phyloP scores from a whole-genome alignment of 2,329 filamentous ascomycete genomes.

The Aspergillus candidus region DNA sequence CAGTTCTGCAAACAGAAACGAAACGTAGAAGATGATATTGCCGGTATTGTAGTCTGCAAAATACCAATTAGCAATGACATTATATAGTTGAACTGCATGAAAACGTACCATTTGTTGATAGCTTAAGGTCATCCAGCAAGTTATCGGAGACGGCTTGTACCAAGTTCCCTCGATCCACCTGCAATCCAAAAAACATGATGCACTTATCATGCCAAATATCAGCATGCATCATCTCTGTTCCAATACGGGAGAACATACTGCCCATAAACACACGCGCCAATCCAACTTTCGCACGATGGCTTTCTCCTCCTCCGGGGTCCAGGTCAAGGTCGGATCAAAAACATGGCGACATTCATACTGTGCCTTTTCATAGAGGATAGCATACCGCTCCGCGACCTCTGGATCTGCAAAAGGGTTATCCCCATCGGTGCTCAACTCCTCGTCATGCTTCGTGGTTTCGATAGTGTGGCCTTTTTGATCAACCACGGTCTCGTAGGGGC shows the following conservation, averaged over 20 bases:
- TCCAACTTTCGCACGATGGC: slow-evolving; percentile 22
- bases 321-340: slow-evolving; percentile 35
- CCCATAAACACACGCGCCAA: slow-evolving; percentile 20
- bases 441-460: too few relatives aligned
- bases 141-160: slow-evolving; percentile 53
- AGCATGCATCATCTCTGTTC: background rate
- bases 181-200: slow-evolving; percentile 55
- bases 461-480: too few relatives aligned
- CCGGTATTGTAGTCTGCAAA: slow-evolving; percentile 49
- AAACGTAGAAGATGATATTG: slow-evolving; percentile 51
- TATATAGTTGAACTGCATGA: slow-evolving; percentile 46
- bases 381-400: slow-evolving; percentile 49
- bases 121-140: slow-evolving; percentile 41
- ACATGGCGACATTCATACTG: slow-evolving; percentile 42
- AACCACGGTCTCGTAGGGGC: too few relatives aligned
- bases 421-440: background rate
- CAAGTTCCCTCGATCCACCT: slow-evolving; percentile 56
- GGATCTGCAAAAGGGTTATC: slow-evolving; percentile 46
- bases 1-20: slow-evolving; percentile 50
- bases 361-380: slow-evolving; percentile 49
- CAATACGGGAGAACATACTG: slow-evolving; percentile 14
- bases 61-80: slow-evolving; percentile 30
- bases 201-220: slow-evolving; percentile 26
- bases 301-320: slow-evolving; percentile 31
- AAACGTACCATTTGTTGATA: slow-evolving; percentile 26